Base-by-base conservation (phyloP, 129 eudicot genomes). In the Sambucus nigra region DNA sequence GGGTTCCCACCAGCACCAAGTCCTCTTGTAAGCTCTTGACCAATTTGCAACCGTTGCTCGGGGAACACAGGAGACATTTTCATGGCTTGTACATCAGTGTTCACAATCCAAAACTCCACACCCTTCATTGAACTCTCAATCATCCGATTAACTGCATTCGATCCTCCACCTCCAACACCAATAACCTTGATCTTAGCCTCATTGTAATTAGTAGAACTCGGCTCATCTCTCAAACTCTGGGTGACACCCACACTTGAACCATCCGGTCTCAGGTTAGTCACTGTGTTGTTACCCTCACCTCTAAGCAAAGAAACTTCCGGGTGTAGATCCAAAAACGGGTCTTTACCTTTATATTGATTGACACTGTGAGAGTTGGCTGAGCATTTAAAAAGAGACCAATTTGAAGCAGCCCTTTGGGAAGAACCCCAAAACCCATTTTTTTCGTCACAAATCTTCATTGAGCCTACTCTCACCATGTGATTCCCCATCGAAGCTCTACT, bases 1-100 rank as follows among this genome's bases (percentile, higher is more conserved):
- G 98, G 98, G 32, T 91, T 81, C 26, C 98, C 98, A 74, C 98
- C 98, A 10, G 98, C 98, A 60, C 98, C 98, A 31, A 91, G 94
- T 19, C 98, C 98, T 39, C 94, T 83, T 1, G 98, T 85, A 35
- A 85, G 83, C 74, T 91, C 94, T 66, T 73, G 65, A 35, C 98
- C 98, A 25, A 91, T 91, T 53, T 76, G 95, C 81, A 91, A 67
- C 8, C 94, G 77, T 19, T 85, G 66, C 55, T 79, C 87, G 1
- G 79, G 84, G 38, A 66, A 69, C 2, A 85, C 95, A 14, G 95
- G 94, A 1, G 99, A 91, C 80, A 82, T 82, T 47, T 76, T 79
- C 91, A 86, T 66, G 5, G 96, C 91, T 76, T 92, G 99, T 69
- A 86, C 56, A 75, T 92, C 99, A 1, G 99, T 86, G 57, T 92